A percentile compares a stretch with the other conserved stretches of the same genome.
Evolutionary conservation across 306 rosid species (phyloP).

Genomic region (Morella rubra): DNA sequence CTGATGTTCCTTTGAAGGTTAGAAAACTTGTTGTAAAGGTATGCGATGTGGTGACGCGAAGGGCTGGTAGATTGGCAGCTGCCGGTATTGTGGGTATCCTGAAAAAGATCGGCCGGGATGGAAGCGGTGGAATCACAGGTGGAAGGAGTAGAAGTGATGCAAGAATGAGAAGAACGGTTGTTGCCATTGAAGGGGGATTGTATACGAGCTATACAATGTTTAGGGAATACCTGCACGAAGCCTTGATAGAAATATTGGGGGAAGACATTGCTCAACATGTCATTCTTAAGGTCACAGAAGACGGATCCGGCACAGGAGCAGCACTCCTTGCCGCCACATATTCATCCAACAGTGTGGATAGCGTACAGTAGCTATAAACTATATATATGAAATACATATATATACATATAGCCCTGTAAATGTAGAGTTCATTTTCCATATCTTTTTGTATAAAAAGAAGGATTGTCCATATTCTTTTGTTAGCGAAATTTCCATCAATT

Average conservation of each 20-base stretch:
- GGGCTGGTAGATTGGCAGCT: slow-evolving; percentile 92
- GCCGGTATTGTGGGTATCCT: slow-evolving; percentile 85
- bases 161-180: slow-evolving; percentile 67
- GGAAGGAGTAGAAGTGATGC: slow-evolving; percentile 62
- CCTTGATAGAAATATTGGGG: slow-evolving; percentile 72
- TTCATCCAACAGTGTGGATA: slow-evolving; percentile 69
- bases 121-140: slow-evolving; percentile 78
- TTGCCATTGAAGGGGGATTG: slow-evolving; percentile 79
- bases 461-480: slow-evolving; percentile 51
- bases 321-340: slow-evolving; percentile 82
- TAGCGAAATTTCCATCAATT: slow-evolving; percentile 35
- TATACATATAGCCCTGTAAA: slow-evolving; percentile 77
- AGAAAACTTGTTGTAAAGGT: slow-evolving; percentile 73
- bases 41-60: slow-evolving; percentile 73
- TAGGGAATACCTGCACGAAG: slow-evolving; percentile 79
- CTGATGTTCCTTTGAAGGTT: slow-evolving; percentile 60
- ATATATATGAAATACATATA: slow-evolving; percentile 38
- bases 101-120: slow-evolving; percentile 90
- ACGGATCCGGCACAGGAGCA: slow-evolving; percentile 86
- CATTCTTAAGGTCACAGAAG: slow-evolving; percentile 68
- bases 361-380: slow-evolving; percentile 58
- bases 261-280: slow-evolving; percentile 75
- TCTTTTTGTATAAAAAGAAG: slow-evolving; percentile 55
- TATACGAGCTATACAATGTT: slow-evolving; percentile 68
- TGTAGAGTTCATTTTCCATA: slow-evolving; percentile 63